Evolutionary conservation across 2,329 filamentous ascomycete species (phyloP), one percentile per base, ranked within the genome.

Genomic region (Beauveria scarabaeidicola): DNA sequence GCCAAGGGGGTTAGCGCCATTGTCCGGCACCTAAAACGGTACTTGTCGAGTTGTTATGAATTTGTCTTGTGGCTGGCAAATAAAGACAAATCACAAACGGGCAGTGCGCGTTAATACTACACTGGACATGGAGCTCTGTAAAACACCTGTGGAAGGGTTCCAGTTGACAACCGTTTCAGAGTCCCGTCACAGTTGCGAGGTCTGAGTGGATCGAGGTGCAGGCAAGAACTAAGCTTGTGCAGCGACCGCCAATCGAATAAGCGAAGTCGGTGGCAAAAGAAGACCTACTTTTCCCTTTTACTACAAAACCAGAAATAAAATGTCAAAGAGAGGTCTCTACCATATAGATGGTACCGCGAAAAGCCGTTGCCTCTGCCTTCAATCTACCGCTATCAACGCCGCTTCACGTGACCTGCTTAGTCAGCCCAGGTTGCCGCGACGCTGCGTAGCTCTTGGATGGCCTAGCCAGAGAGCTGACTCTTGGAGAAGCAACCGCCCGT

Each of bases 381-480:
- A n/a, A n/a, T 27, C 3, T 11, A 19, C 40, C 6, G 8, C 25
- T 25, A 7, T 21, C 9, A 17, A 10, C 19, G 21, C 5, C 29
- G 15, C 3, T 29, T 38, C 56, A 58, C 56, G 56, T 58, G 56
- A 58, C 6, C 23, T n/a, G 10, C 32, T 58, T 58, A 58, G 56
- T 58, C 56, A 58, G 48, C 47, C 51, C 25, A 53, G 40, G 44
- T 43, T 23, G 51, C 52, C 58, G 38, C 36, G 43, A 44, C 43
- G 41, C 43, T 60, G 52, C 58, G 58, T 60, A 60, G 58, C 58
- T 60, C 58, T 48, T 59, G 43, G 44, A 25, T 44, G 32, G 58
- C 58, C 58, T 46, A 43, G 58, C 52, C 41, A 41, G 27, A 41
- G 29, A 60, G 52, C 58, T 60, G 25, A 38, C 58, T 32, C 32